Conservation (phyloP, 495 filamentous ascomycete species). For the Neurospora sp. region DNA sequence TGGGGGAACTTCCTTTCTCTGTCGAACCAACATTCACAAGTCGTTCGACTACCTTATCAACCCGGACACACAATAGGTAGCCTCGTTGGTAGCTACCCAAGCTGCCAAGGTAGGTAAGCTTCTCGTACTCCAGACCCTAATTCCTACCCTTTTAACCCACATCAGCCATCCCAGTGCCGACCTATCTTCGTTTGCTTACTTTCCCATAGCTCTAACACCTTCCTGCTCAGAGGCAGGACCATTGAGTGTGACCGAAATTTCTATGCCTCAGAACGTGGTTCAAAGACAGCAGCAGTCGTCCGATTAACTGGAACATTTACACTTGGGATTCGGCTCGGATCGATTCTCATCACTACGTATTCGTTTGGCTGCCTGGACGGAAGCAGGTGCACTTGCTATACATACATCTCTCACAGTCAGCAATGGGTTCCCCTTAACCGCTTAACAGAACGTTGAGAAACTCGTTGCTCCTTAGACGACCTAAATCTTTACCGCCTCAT, state of each 20-base stretch:
- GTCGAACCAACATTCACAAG: background rate
- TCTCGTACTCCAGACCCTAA: background rate
- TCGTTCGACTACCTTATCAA: background rate
- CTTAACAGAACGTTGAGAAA: background rate
- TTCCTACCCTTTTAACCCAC: background rate
- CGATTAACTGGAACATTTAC: background rate
- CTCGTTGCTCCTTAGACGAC: background rate
- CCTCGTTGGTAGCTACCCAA: background rate
- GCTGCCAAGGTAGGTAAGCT: background rate
- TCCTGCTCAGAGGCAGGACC: background rate
- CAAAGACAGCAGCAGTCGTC: background rate
- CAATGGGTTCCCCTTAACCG: background rate
- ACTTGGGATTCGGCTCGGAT: background rate
- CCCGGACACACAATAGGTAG: background rate
- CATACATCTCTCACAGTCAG: background rate
- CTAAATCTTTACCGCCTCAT: background rate
- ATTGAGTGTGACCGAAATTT: background rate
- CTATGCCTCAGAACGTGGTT: background rate
- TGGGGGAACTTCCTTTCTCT: background rate
- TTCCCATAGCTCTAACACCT: background rate
- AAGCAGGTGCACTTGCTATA: background rate
- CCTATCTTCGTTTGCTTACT: background rate
- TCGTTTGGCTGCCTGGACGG: background rate
- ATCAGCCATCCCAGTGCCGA: background rate
- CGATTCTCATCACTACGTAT: background rate